These are phyloP conservation scores for Rhodotorula kratochvilovae DNA, from an alignment of 768 basidiomycete genomes.

Conservation along the genomic window DNA sequence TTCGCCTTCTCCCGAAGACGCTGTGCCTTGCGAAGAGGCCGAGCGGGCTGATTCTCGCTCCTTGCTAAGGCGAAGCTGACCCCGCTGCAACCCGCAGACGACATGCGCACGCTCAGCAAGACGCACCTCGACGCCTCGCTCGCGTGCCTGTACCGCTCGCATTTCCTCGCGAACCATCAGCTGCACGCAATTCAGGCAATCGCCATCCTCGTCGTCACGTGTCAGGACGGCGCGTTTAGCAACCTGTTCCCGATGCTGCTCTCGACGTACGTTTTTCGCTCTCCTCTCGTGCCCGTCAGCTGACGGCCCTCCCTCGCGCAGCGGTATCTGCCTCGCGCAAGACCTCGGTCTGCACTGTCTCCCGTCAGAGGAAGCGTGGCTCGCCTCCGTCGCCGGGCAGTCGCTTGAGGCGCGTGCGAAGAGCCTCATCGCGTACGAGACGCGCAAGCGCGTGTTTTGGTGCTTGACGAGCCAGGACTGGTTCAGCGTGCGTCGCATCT, in stretches of 20 bases:
- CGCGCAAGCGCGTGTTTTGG: slow-evolving; percentile 14
- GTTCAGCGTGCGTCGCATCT: slow-evolving; percentile 3
- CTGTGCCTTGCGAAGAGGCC: no score
- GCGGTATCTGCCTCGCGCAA: slow-evolving; percentile 15
- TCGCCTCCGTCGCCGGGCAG: background rate
- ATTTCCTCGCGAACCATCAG: slow-evolving; percentile 14
- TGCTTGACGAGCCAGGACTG: slow-evolving; percentile 2
- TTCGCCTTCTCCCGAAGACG: no score
- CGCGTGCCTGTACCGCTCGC: slow-evolving; percentile 8
- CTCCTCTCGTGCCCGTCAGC: no score
- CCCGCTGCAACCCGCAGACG: no score
- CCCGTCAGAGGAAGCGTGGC: slow-evolving; percentile 3
- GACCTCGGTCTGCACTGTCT: slow-evolving; percentile 17
- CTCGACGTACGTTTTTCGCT: background rate
- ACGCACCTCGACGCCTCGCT: slow-evolving; percentile 12
- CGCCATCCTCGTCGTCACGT: slow-evolving; percentile 4
- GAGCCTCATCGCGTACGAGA: slow-evolving; percentile 13
- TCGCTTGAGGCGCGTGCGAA: background rate
- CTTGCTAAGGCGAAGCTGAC: no score
- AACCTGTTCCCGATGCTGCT: slow-evolving; percentile 17
- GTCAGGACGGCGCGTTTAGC: slow-evolving; percentile 7
- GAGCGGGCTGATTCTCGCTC: no score
- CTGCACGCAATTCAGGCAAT: slow-evolving; percentile 11
- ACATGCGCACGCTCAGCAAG: slow-evolving; percentile 2
- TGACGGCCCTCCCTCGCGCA: no score